These are phyloP conservation scores for Leishmania guyanensis DNA, from an alignment of 208 protist species.

Conservation along the genomic window DNA sequence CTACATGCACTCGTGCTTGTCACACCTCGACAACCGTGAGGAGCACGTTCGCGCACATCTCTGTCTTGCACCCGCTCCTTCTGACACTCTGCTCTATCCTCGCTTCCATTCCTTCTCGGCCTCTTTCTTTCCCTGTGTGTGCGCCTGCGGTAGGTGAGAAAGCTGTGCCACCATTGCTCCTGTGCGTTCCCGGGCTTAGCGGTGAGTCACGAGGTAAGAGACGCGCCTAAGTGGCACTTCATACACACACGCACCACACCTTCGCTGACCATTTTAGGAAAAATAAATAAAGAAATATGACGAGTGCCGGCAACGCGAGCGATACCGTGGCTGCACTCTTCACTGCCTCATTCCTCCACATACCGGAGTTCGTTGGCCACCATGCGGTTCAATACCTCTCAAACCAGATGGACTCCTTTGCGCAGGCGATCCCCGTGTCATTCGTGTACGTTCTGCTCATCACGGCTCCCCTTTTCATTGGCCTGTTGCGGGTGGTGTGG, in stretches of 20 bases:
- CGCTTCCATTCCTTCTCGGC: background rate
- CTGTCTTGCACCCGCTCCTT: background rate
- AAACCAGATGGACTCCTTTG: background rate
- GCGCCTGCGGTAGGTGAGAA: background rate
- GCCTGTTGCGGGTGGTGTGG: constrained; percentile 17
- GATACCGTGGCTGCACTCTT: background rate
- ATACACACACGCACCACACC: background rate
- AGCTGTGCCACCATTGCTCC: background rate
- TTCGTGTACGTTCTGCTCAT: constrained; percentile 21
- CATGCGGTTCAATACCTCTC: background rate
- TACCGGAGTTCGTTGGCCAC: background rate
- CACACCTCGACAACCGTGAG: background rate
- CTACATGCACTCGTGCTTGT: background rate
- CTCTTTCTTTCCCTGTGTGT: background rate
- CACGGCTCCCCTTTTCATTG: constrained; percentile 27
- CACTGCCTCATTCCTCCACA: background rate
- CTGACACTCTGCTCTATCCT: background rate
- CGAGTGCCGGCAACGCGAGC: background rate
- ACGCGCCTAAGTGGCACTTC: background rate
- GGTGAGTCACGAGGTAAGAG: background rate
- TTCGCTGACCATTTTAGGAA: background rate
- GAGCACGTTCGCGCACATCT: background rate
- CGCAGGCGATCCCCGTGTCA: background rate
- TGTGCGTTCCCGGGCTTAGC: background rate
- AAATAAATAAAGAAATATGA: background rate